Evolutionary conservation across 768 basidiomycete species (phyloP).

Genomic region (Serendipita indica): DNA sequence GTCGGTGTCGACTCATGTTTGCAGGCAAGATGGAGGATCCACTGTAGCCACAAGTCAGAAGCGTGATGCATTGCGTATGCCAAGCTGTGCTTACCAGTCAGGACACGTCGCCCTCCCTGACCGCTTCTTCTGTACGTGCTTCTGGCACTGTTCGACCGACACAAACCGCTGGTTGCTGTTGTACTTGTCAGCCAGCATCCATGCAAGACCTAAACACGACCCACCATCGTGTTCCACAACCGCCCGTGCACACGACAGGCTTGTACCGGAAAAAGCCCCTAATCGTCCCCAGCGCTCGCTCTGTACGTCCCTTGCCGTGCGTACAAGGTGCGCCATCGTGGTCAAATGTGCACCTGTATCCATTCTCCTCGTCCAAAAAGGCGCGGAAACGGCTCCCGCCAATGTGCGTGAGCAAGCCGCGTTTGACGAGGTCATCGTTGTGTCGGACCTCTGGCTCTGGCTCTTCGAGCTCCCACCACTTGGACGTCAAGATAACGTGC

Average conservation of each 20-base stretch:
- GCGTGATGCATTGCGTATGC: not conserved
- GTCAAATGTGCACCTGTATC: conserved; percentile 7
- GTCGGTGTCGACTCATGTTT: conserved; percentile 7
- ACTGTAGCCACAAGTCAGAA: not conserved
- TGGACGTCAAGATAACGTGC: not conserved
- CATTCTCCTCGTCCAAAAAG: conserved; percentile 7
- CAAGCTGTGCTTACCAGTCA: not conserved
- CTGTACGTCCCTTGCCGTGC: not conserved
- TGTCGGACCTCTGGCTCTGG: conserved; percentile 6
- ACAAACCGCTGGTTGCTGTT: conserved; percentile 5
- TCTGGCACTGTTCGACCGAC: conserved; percentile 7
- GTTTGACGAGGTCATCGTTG: not conserved
- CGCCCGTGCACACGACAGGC: not conserved
- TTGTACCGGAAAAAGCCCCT: not conserved
- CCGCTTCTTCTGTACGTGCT: conserved; percentile 5
- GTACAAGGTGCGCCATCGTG: not conserved
- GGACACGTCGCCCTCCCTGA: conserved; percentile 2
- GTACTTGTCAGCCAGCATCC: not conserved
- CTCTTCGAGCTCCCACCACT: conserved; percentile 5
- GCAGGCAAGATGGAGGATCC: conserved; percentile 4
- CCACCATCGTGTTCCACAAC: not conserved
- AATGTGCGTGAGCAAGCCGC: not conserved
- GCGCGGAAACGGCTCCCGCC: not conserved
- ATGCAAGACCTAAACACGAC: not conserved
- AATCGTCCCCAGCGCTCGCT: conserved; percentile 7